Conservation (phyloP, 306 rosid genomes). For the Gynostemma pentaphyllum region DNA sequence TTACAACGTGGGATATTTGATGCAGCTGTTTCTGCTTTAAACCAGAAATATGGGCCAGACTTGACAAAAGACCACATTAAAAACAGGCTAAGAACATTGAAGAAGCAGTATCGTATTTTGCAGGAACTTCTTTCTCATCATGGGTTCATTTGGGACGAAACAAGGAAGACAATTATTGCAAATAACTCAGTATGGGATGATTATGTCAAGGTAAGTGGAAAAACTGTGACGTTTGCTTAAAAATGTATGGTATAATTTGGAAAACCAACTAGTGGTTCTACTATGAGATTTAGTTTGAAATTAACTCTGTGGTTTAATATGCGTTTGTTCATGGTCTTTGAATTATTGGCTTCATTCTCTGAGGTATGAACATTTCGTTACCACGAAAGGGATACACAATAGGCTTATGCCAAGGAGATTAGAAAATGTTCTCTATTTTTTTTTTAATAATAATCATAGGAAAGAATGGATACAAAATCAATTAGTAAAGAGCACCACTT, state of each 20-base stretch:
- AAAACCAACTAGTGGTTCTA: too few species aligned
- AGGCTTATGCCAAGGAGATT: neutral
- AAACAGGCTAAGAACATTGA: slow-evolving; percentile 46
- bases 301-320: neutral
- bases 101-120: slow-evolving; percentile 31
- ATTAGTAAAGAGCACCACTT: neutral
- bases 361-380: neutral
- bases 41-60: slow-evolving; percentile 28
- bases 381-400: neutral
- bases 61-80: slow-evolving; percentile 34
- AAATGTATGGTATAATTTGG: neutral
- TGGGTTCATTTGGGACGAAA: slow-evolving; percentile 48
- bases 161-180: slow-evolving; percentile 33
- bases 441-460: neutral
- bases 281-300: too few species aligned
- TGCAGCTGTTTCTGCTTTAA: slow-evolving; percentile 27
- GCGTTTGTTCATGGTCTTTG: neutral
- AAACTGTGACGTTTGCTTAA: neutral
- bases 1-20: slow-evolving; percentile 38
- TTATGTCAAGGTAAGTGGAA: slow-evolving; percentile 32
- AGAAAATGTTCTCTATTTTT: neutral
- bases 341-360: neutral
- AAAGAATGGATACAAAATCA: neutral
- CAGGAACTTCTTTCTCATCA: slow-evolving; percentile 32
- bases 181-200: slow-evolving; percentile 38